A percentile compares a stretch with the other conserved stretches of the same genome.
These are phyloP conservation scores for Malassezia nana DNA, from an alignment of 1,284 basidiomycete species.

Conservation along the genomic window DNA sequence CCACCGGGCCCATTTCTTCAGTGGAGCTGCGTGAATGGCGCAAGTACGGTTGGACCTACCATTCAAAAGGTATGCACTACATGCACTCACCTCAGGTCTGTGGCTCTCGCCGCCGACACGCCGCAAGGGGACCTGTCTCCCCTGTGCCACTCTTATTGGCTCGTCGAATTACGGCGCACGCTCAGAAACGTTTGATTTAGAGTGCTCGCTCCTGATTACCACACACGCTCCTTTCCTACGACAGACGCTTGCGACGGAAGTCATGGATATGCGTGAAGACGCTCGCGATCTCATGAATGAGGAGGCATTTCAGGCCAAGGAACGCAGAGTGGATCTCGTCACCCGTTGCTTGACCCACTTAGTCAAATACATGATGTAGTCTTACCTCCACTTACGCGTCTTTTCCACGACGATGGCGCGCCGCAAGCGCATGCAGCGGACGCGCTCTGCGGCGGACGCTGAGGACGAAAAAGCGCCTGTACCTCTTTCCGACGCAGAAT, in stretches of 20 bases:
- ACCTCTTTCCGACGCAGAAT: constrained; percentile 2
- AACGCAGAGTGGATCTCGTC: constrained; percentile 61
- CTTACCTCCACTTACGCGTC: not conserved
- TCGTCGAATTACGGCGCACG: constrained; percentile 92
- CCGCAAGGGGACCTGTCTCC: not conserved
- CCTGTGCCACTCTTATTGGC: constrained; percentile 65
- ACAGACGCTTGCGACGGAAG: constrained; percentile 51
- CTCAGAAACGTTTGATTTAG: constrained; percentile 80
- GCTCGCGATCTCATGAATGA: constrained; percentile 51
- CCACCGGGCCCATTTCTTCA: constrained; percentile 31
- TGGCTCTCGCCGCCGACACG: not conserved
- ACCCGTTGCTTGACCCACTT: constrained; percentile 40
- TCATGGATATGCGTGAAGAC: constrained; percentile 50
- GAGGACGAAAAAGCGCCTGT: constrained; percentile 8
- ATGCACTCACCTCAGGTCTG: constrained; percentile 1
- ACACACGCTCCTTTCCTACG: constrained; percentile 48
- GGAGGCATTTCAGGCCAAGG: constrained; percentile 51
- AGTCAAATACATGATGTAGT: constrained; percentile 34
- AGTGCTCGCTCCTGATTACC: constrained; percentile 76
- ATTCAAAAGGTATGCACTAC: constrained; percentile 58
- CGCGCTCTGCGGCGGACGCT: not conserved
- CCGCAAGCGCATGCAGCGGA: constrained; percentile 1
- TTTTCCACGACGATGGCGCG: not conserved
- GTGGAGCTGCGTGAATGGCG: constrained; percentile 79
- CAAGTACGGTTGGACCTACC: constrained; percentile 89